These are phyloP conservation scores for Leccinum disarticulatum DNA, from an alignment of 768 basidiomycete species.

Conservation along the genomic window DNA sequence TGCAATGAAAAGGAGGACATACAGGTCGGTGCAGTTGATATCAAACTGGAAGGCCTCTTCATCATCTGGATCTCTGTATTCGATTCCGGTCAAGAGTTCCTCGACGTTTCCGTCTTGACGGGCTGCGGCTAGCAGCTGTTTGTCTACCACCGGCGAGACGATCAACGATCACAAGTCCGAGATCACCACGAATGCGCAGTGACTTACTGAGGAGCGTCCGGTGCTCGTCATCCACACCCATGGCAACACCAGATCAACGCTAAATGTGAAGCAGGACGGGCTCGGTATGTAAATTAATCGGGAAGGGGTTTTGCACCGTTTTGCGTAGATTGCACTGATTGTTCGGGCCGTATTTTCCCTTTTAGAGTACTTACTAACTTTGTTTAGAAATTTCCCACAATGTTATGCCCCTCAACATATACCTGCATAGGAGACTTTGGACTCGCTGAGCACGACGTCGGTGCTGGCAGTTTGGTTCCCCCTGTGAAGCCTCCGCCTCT, in stretches of 20 bases:
- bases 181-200: neutral
- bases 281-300: neutral
- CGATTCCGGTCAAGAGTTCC: slow-evolving; percentile 19
- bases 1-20: slow-evolving; percentile 4
- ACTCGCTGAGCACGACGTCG: too few relatives aligned
- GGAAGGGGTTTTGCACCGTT: too few relatives aligned
- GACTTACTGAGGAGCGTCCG: slow-evolving; percentile 23
- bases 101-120: slow-evolving; percentile 27
- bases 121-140: slow-evolving; percentile 25
- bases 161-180: neutral
- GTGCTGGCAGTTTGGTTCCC: too few relatives aligned
- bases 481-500: too few relatives aligned
- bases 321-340: neutral
- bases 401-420: too few relatives aligned
- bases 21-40: slow-evolving; percentile 33
- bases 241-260: slow-evolving; percentile 1
- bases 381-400: too few relatives aligned
- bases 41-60: slow-evolving; percentile 27
- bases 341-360: neutral
- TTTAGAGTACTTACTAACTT: too few relatives aligned
- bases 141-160: slow-evolving; percentile 17
- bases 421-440: too few relatives aligned
- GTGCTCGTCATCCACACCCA: slow-evolving; percentile 16
- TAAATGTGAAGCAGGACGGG: neutral
- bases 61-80: slow-evolving; percentile 22